Evolutionary conservation across 331 rosid genomes (phyloP).

Genomic region (Quercus lobata): DNA sequence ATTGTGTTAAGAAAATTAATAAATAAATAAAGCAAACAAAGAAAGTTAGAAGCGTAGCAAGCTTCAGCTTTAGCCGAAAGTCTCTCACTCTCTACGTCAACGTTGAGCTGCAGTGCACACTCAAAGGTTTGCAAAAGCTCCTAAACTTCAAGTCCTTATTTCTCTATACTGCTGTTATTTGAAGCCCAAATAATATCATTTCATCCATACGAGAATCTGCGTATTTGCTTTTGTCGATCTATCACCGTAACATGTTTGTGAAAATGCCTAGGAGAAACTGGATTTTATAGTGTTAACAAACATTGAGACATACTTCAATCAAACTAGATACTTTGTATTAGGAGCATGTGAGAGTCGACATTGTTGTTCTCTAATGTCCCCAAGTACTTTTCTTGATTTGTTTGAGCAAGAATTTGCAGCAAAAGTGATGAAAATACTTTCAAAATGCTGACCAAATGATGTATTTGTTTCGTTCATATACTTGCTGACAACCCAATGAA

Average conservation of each 20-base stretch:
- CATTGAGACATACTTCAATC: neutral
- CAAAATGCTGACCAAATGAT: neutral
- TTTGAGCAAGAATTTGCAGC: neutral
- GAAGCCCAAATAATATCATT: no score
- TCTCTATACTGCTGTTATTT: no score
- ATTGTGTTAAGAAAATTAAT: no score
- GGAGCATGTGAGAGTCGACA: neutral
- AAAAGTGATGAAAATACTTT: neutral
- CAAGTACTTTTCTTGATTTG: neutral
- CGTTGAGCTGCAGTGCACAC: no score
- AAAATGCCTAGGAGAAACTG: constrained; percentile 25
- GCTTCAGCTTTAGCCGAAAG: no score
- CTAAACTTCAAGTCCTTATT: no score
- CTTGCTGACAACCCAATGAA: neutral
- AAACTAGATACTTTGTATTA: neutral
- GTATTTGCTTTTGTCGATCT: neutral
- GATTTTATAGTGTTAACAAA: neutral
- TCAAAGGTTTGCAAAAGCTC: no score
- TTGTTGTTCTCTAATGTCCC: neutral
- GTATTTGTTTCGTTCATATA: neutral
- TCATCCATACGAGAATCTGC: no score
- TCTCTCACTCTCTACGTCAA: no score
- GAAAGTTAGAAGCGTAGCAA: no score
- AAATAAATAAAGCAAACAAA: no score
- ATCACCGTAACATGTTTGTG: constrained; percentile 19